Evolutionary conservation across 768 basidiomycete species (phyloP).

Genomic region (Tulasnella sp.): DNA sequence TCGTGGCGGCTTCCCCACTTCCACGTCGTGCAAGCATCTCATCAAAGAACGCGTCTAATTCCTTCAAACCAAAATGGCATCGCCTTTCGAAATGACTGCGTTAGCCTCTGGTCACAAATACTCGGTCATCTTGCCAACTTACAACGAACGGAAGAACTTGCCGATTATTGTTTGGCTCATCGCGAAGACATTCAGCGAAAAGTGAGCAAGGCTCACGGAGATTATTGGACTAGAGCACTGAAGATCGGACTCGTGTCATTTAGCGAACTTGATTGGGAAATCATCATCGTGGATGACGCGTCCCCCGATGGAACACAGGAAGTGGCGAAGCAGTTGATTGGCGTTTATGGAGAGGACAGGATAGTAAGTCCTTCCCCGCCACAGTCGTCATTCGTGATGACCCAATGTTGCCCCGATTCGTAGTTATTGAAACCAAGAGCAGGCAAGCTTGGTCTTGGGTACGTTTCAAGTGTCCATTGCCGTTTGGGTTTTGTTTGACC

Average conservation of each 20-base stretch:
- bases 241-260: slow-evolving; percentile 15
- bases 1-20: background rate
- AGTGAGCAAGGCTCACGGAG: slow-evolving; percentile 36
- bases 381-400: background rate
- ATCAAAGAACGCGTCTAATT: slow-evolving; percentile 22
- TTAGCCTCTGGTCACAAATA: slow-evolving; percentile 41
- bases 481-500: background rate
- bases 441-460: slow-evolving; percentile 89
- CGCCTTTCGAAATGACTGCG: slow-evolving; percentile 11
- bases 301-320: slow-evolving; percentile 91
- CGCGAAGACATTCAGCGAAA: slow-evolving; percentile 59
- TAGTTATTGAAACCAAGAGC: slow-evolving; percentile 77
- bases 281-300: slow-evolving; percentile 85
- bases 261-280: slow-evolving; percentile 72
- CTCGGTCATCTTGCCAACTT: slow-evolving; percentile 87
- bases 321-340: slow-evolving; percentile 66
- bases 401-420: background rate
- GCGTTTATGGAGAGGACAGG: slow-evolving; percentile 71
- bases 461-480: slow-evolving; percentile 17
- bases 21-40: background rate
- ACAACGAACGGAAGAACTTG: slow-evolving; percentile 87
- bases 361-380: slow-evolving; percentile 39
- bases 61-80: slow-evolving; percentile 5
- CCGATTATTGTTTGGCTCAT: slow-evolving; percentile 82
- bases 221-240: background rate